Percentiles rank a stretch among this genome's conserved stretches.
phyloP scores from a whole-genome alignment of 2,329 filamentous ascomycete species.

The Colletotrichum gloeosporioides region DNA sequence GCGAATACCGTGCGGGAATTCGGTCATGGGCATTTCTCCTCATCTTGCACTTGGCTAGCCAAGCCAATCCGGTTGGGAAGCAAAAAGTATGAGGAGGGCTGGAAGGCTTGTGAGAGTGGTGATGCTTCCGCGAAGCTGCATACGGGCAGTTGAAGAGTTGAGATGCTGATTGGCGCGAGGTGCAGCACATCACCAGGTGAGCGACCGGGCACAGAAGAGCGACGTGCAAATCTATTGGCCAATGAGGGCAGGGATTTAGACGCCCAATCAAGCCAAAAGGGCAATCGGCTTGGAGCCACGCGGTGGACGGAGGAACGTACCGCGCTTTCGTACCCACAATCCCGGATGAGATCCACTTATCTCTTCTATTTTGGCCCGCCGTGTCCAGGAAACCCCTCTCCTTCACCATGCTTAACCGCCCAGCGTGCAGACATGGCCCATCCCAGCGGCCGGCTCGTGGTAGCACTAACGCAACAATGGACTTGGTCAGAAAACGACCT shows the following conservation, averaged over 20 bases:
- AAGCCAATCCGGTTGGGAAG: background rate
- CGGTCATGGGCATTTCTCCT: background rate
- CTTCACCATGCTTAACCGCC: constrained; percentile 23
- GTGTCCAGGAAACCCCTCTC: constrained; percentile 11
- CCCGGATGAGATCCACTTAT: background rate
- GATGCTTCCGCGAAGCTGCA: constrained; percentile 17
- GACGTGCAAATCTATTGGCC: constrained; percentile 4
- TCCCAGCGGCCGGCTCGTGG: constrained; percentile 14
- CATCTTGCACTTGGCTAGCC: background rate
- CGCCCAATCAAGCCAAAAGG: constrained; percentile 11
- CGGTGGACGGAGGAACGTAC: background rate
- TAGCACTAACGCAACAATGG: constrained; percentile 9
- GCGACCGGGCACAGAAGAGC: constrained; percentile 12
- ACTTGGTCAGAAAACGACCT: background rate
- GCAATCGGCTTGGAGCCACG: background rate
- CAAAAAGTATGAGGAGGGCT: background rate
- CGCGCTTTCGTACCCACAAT: background rate
- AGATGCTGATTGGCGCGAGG: constrained; percentile 5
- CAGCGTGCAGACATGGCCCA: constrained; percentile 19
- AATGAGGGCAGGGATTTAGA: constrained; percentile 17
- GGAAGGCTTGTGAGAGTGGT: constrained; percentile 12
- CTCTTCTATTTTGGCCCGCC: constrained; percentile 15
- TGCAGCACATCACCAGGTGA: constrained; percentile 19
- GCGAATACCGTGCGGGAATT: constrained; percentile 11
- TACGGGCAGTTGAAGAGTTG: background rate